Evolutionary conservation across 345 rosid species (phyloP), one percentile per base, ranked within the genome.

Genomic region (Eucalyptus coolabah): DNA sequence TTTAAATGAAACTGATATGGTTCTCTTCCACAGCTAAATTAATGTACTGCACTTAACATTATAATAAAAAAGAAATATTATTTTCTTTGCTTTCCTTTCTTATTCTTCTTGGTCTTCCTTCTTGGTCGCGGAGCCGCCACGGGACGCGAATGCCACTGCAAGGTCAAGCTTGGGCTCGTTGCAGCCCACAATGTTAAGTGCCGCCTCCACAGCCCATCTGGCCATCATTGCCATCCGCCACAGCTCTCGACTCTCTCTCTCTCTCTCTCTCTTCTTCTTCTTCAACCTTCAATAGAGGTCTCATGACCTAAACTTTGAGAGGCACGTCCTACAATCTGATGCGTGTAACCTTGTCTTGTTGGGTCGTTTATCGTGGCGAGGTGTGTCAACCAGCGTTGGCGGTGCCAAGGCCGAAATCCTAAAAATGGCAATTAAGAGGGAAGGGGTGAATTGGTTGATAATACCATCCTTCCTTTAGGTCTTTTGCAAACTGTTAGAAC

Each of bases 311-410:
- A n/a, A 65, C 77, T 65, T 65, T n/a, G 77, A 4, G 77, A 65
- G 40, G 40, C 77, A 8, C 1, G 40, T 65, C 77, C 40, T 65
- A 8, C 21, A n/a, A 65, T 65, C 77, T 15, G n/a, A 65, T 16
- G 77, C 77, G 3, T 15, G 77, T 8, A n/a, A 8, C 77, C 6
- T 18, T 5, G 77, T 65, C 40, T n/a, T 28, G 69, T 28, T 63
- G 69, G 34, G 69, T 63, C 69, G 4, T 13, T 30, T 63, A 30
- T 63, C 2, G 34, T 2, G 1, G 69, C 17, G 69, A 63, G 32
- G 32, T 8, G 59, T 53, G 59, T 30, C 32, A 30, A 2, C 69
- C 34, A 0, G 34, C 0, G 8, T 28, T 30, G 69, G 32, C 0
- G 34, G 34, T 63, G 69, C 17, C 69, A 4, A 56, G 30, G 63